Percentiles rank a stretch among this genome's conserved stretches.
phyloP scores from a whole-genome alignment of 2,329 filamentous ascomycete genomes.

The Coniochaeta hoffmannii region DNA sequence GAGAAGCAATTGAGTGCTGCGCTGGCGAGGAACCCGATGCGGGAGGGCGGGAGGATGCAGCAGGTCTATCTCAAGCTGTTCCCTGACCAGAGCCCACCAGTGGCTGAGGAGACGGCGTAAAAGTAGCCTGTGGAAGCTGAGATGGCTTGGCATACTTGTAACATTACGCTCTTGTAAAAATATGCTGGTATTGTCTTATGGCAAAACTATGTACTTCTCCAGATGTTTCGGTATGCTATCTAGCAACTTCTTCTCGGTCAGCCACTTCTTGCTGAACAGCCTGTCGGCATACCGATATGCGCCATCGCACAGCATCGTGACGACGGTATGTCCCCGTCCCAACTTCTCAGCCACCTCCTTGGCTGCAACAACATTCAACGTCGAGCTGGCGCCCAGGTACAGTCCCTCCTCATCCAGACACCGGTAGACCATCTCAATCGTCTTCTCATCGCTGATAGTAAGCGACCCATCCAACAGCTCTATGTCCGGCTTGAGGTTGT shows the following conservation, averaged over 20 bases:
- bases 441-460: constrained; percentile 84
- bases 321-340: constrained; percentile 81
- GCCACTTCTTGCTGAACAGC: constrained; percentile 86
- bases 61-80: constrained; percentile 25
- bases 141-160: neutral
- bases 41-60: constrained; percentile 9
- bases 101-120: constrained; percentile 3
- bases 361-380: constrained; percentile 90
- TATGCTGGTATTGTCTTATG: constrained; percentile 34
- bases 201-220: constrained; percentile 90
- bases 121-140: neutral
- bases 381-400: constrained; percentile 89
- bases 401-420: constrained; percentile 93
- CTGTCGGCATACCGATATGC: constrained; percentile 96
- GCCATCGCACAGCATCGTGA: constrained; percentile 90
- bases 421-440: constrained; percentile 94
- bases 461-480: constrained; percentile 77
- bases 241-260: constrained; percentile 77
- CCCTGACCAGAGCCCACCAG: constrained; percentile 5
- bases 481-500: constrained; percentile 83
- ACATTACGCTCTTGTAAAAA: constrained; percentile 9
- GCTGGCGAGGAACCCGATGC: constrained; percentile 8
- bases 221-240: constrained; percentile 76
- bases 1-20: constrained; percentile 18
- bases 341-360: constrained; percentile 89